Evolutionary conservation across 2,329 filamentous ascomycete species (phyloP).

Genomic region (Madurella mycetomatis): DNA sequence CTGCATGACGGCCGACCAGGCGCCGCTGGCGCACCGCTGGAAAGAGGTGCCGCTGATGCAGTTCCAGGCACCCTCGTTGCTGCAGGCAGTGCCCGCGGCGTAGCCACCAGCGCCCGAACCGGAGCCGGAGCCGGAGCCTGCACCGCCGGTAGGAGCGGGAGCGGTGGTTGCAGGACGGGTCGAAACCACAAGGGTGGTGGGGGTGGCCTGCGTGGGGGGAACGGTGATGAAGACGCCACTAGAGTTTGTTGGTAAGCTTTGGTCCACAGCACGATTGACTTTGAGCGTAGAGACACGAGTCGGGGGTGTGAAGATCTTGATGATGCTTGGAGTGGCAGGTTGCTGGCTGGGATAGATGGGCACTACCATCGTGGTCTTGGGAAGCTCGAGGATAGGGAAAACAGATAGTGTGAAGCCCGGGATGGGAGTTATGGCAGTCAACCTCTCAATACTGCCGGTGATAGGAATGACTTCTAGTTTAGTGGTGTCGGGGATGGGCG

Average conservation of each 20-base stretch:
- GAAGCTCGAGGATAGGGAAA: not conserved
- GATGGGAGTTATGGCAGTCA: no score
- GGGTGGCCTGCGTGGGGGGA: constrained; percentile 6
- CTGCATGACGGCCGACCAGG: constrained; percentile 39
- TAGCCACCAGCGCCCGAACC: constrained; percentile 18
- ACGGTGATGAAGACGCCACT: constrained; percentile 27
- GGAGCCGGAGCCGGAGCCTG: constrained; percentile 5
- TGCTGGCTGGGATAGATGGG: not conserved
- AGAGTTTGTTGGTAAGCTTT: constrained; percentile 5
- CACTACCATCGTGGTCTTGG: not conserved
- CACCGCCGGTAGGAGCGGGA: constrained; percentile 2
- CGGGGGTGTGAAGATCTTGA: not conserved
- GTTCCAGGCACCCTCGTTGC: constrained; percentile 46
- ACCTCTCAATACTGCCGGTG: no score
- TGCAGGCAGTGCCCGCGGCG: constrained; percentile 42
- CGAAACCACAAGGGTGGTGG: constrained; percentile 20
- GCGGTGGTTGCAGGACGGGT: constrained; percentile 5
- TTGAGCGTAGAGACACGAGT: not conserved
- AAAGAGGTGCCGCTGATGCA: constrained; percentile 45
- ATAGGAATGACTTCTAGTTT: not conserved
- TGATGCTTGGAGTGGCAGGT: not conserved
- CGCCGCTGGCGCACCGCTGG: constrained; percentile 49
- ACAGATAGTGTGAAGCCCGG: no score
- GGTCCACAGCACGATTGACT: not conserved
- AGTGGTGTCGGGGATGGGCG: not conserved